These are phyloP conservation scores for Neospermospora avenae DNA, from an alignment of 2,329 filamentous ascomycete genomes.

Conservation along the genomic window DNA sequence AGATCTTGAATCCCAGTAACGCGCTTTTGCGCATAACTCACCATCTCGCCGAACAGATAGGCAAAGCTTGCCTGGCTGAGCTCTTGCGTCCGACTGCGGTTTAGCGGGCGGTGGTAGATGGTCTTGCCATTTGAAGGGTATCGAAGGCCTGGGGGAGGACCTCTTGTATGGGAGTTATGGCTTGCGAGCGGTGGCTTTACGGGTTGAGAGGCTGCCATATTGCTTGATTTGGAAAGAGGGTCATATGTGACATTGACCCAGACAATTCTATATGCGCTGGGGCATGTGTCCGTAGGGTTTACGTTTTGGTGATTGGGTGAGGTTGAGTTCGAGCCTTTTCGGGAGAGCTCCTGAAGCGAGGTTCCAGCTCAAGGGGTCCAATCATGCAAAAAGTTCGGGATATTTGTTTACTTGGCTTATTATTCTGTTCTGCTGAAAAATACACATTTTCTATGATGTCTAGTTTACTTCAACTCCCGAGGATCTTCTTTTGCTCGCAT, in stretches of 20 bases:
- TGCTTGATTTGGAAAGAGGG: slow-evolving; percentile 11
- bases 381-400: neutral
- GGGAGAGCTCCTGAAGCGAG: slow-evolving; percentile 10
- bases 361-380: neutral
- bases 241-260: slow-evolving; percentile 12
- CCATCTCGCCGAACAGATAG: slow-evolving; percentile 95
- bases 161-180: slow-evolving; percentile 24
- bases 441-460: neutral
- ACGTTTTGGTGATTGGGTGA: neutral
- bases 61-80: slow-evolving; percentile 92
- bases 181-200: slow-evolving; percentile 28
- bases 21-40: slow-evolving; percentile 85
- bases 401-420: neutral
- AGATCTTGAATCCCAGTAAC: slow-evolving; percentile 93
- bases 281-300: slow-evolving; percentile 12
- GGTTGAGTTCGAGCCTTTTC: neutral
- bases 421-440: neutral
- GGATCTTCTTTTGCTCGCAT: too few species aligned
- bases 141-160: slow-evolving; percentile 61
- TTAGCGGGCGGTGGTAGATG: slow-evolving; percentile 94
- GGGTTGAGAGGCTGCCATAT: slow-evolving; percentile 35
- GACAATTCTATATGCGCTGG: neutral
- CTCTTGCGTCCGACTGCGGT: slow-evolving; percentile 83
- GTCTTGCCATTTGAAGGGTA: slow-evolving; percentile 93
- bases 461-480: neutral